A percentile compares a stretch with the other conserved stretches of the same genome.
phyloP scores from a whole-genome alignment of 768 basidiomycete species.

The Gyrodon lividus region DNA sequence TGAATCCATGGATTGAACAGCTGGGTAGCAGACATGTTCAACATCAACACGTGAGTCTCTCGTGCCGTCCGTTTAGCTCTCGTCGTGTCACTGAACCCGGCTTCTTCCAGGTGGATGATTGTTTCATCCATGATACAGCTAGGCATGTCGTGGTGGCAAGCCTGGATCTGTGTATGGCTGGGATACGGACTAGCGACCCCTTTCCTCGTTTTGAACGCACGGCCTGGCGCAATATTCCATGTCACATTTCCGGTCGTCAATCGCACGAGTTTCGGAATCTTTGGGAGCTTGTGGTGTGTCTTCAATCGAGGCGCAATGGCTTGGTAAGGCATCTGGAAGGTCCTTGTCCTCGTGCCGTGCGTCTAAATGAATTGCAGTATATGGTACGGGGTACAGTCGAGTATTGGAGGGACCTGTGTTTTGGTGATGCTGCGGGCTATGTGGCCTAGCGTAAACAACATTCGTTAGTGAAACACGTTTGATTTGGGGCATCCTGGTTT shows the following conservation, averaged over 20 bases:
- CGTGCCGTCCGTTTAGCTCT: neutral
- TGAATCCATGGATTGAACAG: conserved; percentile 33
- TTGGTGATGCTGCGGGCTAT: conserved; percentile 73
- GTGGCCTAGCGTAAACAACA: conserved; percentile 69
- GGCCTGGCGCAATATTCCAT: conserved; percentile 75
- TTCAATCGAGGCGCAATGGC: conserved; percentile 75
- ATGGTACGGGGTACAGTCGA: conserved; percentile 79
- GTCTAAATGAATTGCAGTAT: conserved; percentile 40
- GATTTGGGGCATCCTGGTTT: neutral
- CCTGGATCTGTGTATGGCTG: conserved; percentile 78
- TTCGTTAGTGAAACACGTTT: conserved; percentile 44
- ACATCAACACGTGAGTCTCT: conserved; percentile 64
- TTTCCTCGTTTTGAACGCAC: conserved; percentile 75
- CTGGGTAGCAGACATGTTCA: conserved; percentile 82
- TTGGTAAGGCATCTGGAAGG: conserved; percentile 46
- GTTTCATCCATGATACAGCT: conserved; percentile 71
- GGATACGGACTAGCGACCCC: conserved; percentile 59
- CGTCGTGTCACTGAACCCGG: conserved; percentile 3
- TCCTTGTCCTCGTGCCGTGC: conserved; percentile 14
- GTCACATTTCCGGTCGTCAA: conserved; percentile 75
- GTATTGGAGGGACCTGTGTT: conserved; percentile 80
- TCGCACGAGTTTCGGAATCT: conserved; percentile 76
- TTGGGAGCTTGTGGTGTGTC: conserved; percentile 76
- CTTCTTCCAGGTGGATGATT: conserved; percentile 64
- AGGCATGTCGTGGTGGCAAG: conserved; percentile 81